These are phyloP conservation scores for Cymbopogon flexuosus DNA, from an alignment of 202 grass and related monocot genomes.

Conservation along the genomic window DNA sequence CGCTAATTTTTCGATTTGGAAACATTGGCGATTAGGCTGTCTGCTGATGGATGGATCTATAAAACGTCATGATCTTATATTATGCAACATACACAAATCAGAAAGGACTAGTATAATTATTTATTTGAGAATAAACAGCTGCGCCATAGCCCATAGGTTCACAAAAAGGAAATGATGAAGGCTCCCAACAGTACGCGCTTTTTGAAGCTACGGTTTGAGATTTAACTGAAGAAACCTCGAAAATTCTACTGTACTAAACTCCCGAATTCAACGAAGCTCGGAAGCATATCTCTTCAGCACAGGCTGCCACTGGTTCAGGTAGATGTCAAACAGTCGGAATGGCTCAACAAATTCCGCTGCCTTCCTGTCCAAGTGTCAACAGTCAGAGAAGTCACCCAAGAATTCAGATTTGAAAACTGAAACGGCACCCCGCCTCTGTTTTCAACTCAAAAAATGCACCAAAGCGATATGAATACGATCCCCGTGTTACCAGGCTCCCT, in stretches of 20 bases:
- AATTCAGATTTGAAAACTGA: constrained; percentile 7
- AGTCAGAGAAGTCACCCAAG: constrained; percentile 33
- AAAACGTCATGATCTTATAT: background rate
- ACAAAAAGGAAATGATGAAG: background rate
- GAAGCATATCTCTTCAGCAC: background rate
- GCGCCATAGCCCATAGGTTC: background rate
- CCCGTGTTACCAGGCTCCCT: constrained; percentile 34
- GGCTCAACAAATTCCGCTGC: constrained; percentile 10
- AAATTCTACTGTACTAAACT: background rate
- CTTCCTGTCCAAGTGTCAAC: constrained; percentile 1
- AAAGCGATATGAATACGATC: background rate
- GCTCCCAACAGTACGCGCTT: background rate
- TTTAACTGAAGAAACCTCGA: background rate
- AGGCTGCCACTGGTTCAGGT: background rate
- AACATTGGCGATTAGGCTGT: background rate
- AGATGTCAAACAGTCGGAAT: constrained; percentile 18
- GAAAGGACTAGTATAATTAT: background rate
- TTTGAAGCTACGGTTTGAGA: background rate
- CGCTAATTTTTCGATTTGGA: background rate
- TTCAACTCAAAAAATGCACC: background rate
- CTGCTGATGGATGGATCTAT: background rate
- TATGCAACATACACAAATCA: background rate
- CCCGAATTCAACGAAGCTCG: background rate
- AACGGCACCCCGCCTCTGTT: background rate
- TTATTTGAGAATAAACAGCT: background rate